Conservation (phyloP, 2,329 filamentous ascomycete genomes). For the Neofusicoccum sp. region DNA sequence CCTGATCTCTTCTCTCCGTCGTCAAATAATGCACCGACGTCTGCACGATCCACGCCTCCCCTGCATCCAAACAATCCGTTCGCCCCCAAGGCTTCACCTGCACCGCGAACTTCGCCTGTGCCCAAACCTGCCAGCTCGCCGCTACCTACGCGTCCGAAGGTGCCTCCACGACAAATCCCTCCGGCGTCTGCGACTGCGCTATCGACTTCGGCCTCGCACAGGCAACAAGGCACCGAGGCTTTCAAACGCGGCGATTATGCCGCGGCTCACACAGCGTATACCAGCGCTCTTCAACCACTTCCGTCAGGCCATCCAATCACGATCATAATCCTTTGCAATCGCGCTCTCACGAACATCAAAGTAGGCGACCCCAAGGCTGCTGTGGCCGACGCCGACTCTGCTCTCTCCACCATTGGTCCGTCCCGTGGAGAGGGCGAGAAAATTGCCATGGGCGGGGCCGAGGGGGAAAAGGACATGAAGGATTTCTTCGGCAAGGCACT, state of each 20-base stretch:
- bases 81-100: constrained; percentile 30
- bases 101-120: constrained; percentile 25
- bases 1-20: constrained; percentile 47
- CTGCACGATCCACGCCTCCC: constrained; percentile 49
- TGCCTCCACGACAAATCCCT: constrained; percentile 61
- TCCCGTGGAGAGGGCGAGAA: constrained; percentile 76
- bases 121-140: constrained; percentile 42
- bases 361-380: constrained; percentile 88
- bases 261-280: constrained; percentile 79
- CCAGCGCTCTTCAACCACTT: constrained; percentile 69
- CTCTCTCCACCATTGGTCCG: constrained; percentile 75
- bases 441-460: constrained; percentile 64
- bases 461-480: constrained; percentile 74
- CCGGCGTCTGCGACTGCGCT: constrained; percentile 67
- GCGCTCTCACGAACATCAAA: constrained; percentile 84
- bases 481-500: constrained; percentile 92
- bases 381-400: constrained; percentile 78
- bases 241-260: constrained; percentile 95
- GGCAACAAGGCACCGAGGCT: constrained; percentile 77
- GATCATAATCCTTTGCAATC: constrained; percentile 89
- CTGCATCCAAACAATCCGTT: constrained; percentile 36
- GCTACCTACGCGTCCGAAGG: constrained; percentile 45
- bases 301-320: constrained; percentile 77
- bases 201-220: constrained; percentile 72
- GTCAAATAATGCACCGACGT: constrained; percentile 35